Evolutionary conservation across 306 rosid genomes (phyloP).

Genomic region (Clitoria ternatea): DNA sequence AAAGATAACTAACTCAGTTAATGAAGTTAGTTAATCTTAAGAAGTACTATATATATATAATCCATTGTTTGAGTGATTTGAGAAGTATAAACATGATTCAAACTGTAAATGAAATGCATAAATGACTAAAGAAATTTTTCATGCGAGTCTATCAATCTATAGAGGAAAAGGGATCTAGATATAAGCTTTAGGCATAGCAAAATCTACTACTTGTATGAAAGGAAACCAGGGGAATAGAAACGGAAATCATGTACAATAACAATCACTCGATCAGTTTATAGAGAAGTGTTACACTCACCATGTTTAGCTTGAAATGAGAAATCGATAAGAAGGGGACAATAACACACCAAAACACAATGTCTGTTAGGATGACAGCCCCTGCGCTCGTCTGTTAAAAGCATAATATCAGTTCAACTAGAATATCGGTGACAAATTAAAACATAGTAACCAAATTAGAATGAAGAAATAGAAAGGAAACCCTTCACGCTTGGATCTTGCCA

Average conservation of each 20-base stretch:
- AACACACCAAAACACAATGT: slow-evolving; percentile 76
- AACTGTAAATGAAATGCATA: not conserved
- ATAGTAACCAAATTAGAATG: slow-evolving; percentile 5
- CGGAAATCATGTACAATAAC: not conserved
- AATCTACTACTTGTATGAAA: not conserved
- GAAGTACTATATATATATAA: no score
- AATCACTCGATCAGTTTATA: not conserved
- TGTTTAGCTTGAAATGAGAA: slow-evolving; percentile 52
- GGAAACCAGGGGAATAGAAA: not conserved
- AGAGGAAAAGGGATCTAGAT: not conserved
- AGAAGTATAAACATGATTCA: not conserved
- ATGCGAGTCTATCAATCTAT: not conserved
- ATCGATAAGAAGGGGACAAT: slow-evolving; percentile 65
- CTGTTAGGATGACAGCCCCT: slow-evolving; percentile 80
- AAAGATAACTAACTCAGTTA: no score
- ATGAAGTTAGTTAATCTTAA: no score
- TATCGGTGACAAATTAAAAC: slow-evolving; percentile 25
- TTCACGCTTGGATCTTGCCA: not conserved
- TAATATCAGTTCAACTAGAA: slow-evolving; percentile 18
- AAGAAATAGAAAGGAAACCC: not conserved
- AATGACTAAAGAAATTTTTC: not conserved
- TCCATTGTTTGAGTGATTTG: not conserved
- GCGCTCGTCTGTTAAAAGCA: slow-evolving; percentile 61
- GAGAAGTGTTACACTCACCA: slow-evolving; percentile 38
- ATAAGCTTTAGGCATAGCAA: not conserved